phyloP scores from a whole-genome alignment of 202 grass and related monocot species.

The Miscanthus sacchariflorus region DNA sequence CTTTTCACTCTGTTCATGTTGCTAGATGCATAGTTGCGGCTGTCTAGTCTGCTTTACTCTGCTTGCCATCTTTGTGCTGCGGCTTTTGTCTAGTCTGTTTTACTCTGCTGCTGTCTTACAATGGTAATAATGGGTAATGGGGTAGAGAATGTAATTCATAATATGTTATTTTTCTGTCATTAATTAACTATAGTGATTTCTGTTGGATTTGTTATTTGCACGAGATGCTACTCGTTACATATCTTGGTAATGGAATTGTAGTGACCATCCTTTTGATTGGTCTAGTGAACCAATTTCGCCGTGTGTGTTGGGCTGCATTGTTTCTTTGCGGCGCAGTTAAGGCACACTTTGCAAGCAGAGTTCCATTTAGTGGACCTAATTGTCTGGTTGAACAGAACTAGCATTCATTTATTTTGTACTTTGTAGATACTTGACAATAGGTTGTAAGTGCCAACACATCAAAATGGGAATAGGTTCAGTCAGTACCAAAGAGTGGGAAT shows the following conservation, averaged over 20 bases:
- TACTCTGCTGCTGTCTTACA: background rate
- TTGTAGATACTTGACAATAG: constrained; percentile 18
- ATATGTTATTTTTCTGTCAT: background rate
- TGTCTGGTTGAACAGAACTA: background rate
- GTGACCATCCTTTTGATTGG: constrained; percentile 3
- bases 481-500: constrained; percentile 7
- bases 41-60: background rate
- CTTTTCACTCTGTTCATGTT: constrained; percentile 9
- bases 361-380: background rate
- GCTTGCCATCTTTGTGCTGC: background rate
- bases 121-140: background rate
- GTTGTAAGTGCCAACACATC: constrained; percentile 13
- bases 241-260: constrained; percentile 6
- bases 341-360: constrained; percentile 4
- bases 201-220: constrained; percentile 24
- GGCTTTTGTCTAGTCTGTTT: background rate
- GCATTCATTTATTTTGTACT: background rate
- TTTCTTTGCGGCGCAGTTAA: background rate
- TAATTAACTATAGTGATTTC: background rate
- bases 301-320: background rate
- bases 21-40: background rate
- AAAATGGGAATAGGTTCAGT: constrained; percentile 24
- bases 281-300: background rate
- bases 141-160: background rate
- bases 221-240: background rate